Evolutionary conservation across 2,329 filamentous ascomycete genomes (phyloP).

Genomic region (Talaromyces rugulosus): DNA sequence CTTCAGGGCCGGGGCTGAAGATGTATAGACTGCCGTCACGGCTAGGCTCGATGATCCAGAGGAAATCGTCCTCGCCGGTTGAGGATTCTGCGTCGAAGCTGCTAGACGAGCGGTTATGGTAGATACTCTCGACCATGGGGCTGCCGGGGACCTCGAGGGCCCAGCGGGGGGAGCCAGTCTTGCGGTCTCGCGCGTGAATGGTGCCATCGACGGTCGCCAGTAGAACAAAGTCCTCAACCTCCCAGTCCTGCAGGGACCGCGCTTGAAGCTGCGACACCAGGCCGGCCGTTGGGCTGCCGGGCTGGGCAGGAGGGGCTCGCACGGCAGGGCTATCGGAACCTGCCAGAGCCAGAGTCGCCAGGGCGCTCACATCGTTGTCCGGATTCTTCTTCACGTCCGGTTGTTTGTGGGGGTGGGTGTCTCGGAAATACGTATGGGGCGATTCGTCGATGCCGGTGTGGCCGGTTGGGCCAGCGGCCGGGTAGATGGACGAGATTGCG

Average conservation of each 20-base stretch:
- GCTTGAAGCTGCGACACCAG: constrained; percentile 82
- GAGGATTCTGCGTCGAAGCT: constrained; percentile 47
- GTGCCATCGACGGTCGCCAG: constrained; percentile 99
- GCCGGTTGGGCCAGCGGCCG: constrained; percentile 18
- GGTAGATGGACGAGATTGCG: constrained; percentile 7
- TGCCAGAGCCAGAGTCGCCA: constrained; percentile 96
- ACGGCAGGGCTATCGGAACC: constrained; percentile 63
- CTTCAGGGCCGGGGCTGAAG: constrained; percentile 63
- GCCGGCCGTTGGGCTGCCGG: constrained; percentile 59
- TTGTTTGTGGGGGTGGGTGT: constrained; percentile 17
- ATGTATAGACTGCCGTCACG: constrained; percentile 83
- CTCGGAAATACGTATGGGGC: constrained; percentile 15
- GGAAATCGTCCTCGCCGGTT: constrained; percentile 67
- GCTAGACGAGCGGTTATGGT: constrained; percentile 63
- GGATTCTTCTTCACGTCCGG: constrained; percentile 30
- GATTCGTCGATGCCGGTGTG: constrained; percentile 15
- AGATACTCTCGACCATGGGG: constrained; percentile 86
- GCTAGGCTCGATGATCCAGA: constrained; percentile 93
- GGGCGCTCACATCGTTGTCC: constrained; percentile 76
- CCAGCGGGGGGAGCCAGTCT: constrained; percentile 81
- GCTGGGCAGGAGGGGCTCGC: constrained; percentile 83
- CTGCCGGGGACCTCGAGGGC: constrained; percentile 71
- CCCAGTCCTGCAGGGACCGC: constrained; percentile 98
- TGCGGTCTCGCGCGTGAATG: constrained; percentile 84
- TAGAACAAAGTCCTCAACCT: constrained; percentile 99